Evolutionary conservation across 306 rosid genomes (phyloP), one percentile per base, ranked within the genome.

Genomic region (Delonix regia): DNA sequence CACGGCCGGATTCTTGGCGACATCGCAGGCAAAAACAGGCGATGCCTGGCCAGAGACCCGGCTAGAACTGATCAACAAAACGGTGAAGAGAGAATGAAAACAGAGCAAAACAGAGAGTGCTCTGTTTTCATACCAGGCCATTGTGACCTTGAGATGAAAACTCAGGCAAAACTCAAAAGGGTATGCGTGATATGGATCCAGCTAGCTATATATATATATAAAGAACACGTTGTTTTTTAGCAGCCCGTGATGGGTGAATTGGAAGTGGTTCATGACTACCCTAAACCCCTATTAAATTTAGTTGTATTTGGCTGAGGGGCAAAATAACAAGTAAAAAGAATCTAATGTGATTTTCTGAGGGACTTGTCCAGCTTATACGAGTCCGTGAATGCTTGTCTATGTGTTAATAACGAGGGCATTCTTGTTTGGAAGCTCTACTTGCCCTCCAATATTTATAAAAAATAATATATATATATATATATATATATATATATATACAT

Each of bases 11-110:
- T 92, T 85, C 38, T 81, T 79, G 0, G 24, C 78, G 10, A 27
- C 82, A 34, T 91, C 86, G 44, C 99, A 96, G 60, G 96, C 96
- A 44, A 91, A 95, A 67, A 67, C 88, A 10, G 92, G 75, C 1
- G 89, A 71, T 36, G 90, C 47, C 47, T 91, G 97, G 49, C 84
- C 91, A 2, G 47, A 42, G 57, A 85, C 94, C 24, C 64, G 76
- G 78, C 24, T 24, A 2, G 66, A 71, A 45, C 16, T 27, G 14
- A 19, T 22, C 24, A 65, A 78, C 28, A 71, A 57, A 83, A 73
- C 41, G 2, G 65, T 73, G 14, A 4, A 69, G 24, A 63, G 18
- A 0, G 76, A 18, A 24, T 75, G 65, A 45, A 86, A 74, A 67
- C 88, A 86, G 83, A 84, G 77, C 41, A 86, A 85, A 88, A 83